These are phyloP conservation scores for Aspergillus sp. DNA, from an alignment of 2,329 filamentous ascomycete species.

Conservation along the genomic window DNA sequence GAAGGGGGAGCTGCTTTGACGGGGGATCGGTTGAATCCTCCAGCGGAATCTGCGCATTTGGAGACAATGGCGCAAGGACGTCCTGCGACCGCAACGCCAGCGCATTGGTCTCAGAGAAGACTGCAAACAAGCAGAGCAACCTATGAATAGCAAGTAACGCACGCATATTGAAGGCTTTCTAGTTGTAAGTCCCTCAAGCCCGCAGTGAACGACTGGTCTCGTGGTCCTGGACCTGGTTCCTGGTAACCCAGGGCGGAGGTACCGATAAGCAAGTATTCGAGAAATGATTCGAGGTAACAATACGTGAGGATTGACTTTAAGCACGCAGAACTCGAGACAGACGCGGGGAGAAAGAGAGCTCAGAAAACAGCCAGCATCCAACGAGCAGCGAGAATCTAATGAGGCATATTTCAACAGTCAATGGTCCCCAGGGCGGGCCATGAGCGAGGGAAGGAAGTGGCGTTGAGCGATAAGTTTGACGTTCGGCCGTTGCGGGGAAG, in stretches of 20 bases:
- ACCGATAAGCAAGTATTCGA: conserved; percentile 1
- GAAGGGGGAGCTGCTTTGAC: conserved; percentile 16
- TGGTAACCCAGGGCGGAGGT: background rate
- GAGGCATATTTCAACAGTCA: conserved; percentile 5
- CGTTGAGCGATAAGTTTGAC: background rate
- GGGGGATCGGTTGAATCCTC: conserved; percentile 8
- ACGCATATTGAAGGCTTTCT: conserved; percentile 12
- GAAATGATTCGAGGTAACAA: background rate
- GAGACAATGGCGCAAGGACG: conserved; percentile 17
- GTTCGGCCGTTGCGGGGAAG: conserved; percentile 3
- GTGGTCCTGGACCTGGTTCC: background rate
- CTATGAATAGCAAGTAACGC: conserved; percentile 22
- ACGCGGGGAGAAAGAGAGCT: background rate
- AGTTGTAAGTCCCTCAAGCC: background rate
- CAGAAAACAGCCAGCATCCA: background rate
- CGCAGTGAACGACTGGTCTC: background rate
- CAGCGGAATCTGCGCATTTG: conserved; percentile 17
- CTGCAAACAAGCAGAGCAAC: conserved; percentile 26
- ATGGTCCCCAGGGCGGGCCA: conserved; percentile 3
- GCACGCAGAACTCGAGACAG: conserved; percentile 1
- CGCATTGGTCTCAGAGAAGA: conserved; percentile 28
- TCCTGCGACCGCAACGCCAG: conserved; percentile 34
- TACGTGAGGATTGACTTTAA: background rate
- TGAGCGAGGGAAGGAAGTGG: background rate
- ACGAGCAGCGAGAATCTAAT: background rate